Evolutionary conservation across 108 stramenopile species (phyloP), one percentile per base, ranked within the genome.

Genomic region (Chaetoceros muelleri): DNA sequence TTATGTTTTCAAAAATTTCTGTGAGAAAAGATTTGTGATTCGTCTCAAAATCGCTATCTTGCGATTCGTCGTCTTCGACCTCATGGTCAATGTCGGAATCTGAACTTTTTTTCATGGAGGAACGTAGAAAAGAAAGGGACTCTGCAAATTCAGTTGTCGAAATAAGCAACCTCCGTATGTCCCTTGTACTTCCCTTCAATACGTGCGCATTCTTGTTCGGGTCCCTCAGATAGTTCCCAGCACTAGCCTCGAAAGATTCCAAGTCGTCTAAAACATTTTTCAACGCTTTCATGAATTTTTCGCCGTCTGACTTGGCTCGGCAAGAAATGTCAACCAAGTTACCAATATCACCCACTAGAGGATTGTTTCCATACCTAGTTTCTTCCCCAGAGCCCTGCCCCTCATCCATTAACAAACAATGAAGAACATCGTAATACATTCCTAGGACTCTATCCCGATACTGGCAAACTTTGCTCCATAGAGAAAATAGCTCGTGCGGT

Each of bases 381-480:
- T 30, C 30, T 19, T 44, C 19, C 0, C 48, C 67, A 30, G 56
- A 57, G 58, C 67, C 69, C 47, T 61, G 54, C 19, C 73, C 72
- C 20, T 55, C 46, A 48, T 82, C 70, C 20, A 74, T 34, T 1
- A 70, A 70, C 2, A 82, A 47, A 55, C 75, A 72, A 23, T 57
- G 60, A 55, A 92, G 64, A 21, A 87, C 84, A 40, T 83, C 74
- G 44, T 47, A 25, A 55, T 82, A 87, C 8, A 87, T 82, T 17
- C 64, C 85, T 40, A 92, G 44, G 0, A 87, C 82, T 24, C 83
- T 59, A 66, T 87, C 71, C 17, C 80, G 75, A 64, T 80, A 85
- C 0, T 74, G 64, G 24, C 66, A 52, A 3, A 72, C 68, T 24
- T 80, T 62, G 58, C 79, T 82, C 74, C 85, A 86, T 0, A 71